These are phyloP conservation scores for Chenopodium suecicum DNA, from an alignment of 148 eudicot species.

Conservation along the genomic window DNA sequence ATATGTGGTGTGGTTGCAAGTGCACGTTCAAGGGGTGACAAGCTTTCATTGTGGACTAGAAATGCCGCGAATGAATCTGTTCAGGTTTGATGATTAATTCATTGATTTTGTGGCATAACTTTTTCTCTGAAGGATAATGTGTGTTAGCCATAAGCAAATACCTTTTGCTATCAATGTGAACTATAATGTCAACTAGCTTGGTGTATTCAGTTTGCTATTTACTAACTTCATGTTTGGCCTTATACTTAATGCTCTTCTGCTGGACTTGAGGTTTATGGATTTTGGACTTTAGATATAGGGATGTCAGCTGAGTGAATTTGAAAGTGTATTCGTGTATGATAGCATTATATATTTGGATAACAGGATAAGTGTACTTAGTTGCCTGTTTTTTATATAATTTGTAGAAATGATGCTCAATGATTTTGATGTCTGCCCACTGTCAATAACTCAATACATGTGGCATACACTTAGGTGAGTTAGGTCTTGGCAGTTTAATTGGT, in stretches of 20 bases:
- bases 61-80: conserved; percentile 86
- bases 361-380: background rate
- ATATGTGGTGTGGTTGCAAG: conserved; percentile 97
- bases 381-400: background rate
- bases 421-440: background rate
- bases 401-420: background rate
- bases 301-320: background rate
- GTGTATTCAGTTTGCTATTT: background rate
- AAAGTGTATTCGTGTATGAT: too few relatives aligned
- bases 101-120: background rate
- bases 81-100: conserved; percentile 54
- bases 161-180: background rate
- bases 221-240: background rate
- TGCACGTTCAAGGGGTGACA: conserved; percentile 81
- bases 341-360: background rate
- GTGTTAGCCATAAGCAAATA: background rate
- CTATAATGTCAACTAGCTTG: background rate
- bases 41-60: conserved; percentile 86
- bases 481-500: background rate
- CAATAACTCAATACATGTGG: too few relatives aligned
- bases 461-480: too few relatives aligned
- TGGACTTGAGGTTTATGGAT: background rate
- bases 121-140: background rate
- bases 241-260: too few relatives aligned
- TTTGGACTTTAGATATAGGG: background rate